Evolutionary conservation across 2,329 filamentous ascomycete genomes (phyloP).

Genomic region (Botryotinia globosa): DNA sequence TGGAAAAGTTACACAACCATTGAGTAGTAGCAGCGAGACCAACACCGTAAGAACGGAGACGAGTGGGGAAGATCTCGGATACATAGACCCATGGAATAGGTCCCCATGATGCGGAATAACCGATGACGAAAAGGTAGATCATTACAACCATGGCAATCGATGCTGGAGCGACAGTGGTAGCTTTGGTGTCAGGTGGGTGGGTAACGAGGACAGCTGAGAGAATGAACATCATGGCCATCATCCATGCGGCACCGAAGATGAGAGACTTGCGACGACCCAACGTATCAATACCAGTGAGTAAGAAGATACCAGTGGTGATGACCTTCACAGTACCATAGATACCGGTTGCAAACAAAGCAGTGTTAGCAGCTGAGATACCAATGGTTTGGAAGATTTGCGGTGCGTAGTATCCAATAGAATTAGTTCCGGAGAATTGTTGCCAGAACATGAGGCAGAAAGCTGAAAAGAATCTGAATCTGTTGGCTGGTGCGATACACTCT

Average conservation of each 20-base stretch:
- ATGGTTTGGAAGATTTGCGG: conserved; percentile 62
- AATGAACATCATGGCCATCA: conserved; percentile 53
- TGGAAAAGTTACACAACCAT: conserved; percentile 64
- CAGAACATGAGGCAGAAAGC: conserved; percentile 48
- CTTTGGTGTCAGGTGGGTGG: conserved; percentile 39
- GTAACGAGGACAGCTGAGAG: conserved; percentile 48
- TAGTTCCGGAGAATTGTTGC: conserved; percentile 38
- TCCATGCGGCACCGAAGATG: conserved; percentile 48
- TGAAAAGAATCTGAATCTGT: conserved; percentile 43
- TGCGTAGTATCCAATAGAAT: conserved; percentile 32
- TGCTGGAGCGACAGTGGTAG: conserved; percentile 45
- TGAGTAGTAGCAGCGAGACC: conserved; percentile 64
- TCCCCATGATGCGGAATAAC: conserved; percentile 53
- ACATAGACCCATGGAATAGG: conserved; percentile 53
- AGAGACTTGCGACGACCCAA: conserved; percentile 49
- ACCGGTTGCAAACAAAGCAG: conserved; percentile 66
- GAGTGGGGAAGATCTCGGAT: conserved; percentile 51
- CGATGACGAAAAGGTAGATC: conserved; percentile 37
- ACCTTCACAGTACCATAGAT: conserved; percentile 71
- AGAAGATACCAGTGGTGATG: conserved; percentile 58
- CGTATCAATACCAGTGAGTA: conserved; percentile 43
- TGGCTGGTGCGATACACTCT: conserved; percentile 39
- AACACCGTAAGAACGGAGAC: conserved; percentile 53
- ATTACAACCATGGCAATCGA: conserved; percentile 32
- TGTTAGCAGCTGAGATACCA: conserved; percentile 54